These are phyloP conservation scores for Neurospora tetraspora DNA, from an alignment of 495 filamentous ascomycete species.

Conservation along the genomic window DNA sequence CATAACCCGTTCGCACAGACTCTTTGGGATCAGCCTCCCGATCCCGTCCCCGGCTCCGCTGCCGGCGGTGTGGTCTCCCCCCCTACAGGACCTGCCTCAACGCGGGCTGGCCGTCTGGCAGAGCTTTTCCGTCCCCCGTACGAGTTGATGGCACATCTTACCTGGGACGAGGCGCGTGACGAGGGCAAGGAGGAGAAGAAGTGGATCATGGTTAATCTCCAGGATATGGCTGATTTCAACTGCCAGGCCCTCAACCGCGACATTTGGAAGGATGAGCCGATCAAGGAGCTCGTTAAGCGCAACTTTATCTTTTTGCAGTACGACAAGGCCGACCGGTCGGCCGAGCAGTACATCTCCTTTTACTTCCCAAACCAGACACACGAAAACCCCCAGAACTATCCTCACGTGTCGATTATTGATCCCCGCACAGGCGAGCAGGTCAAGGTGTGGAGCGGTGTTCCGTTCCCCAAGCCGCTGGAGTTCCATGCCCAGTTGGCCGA, in stretches of 20 bases:
- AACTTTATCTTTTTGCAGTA: constrained; percentile 96
- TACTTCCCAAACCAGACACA: constrained; percentile 70
- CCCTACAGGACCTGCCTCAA: constrained; percentile 3
- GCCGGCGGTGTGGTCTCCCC: constrained; percentile 10
- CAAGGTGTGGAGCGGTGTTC: constrained; percentile 84
- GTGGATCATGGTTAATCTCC: constrained; percentile 92
- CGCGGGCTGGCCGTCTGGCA: constrained; percentile 49
- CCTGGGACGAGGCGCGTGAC: constrained; percentile 73
- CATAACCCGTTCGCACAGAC: constrained; percentile 73
- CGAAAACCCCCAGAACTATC: constrained; percentile 66
- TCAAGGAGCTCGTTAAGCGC: constrained; percentile 72
- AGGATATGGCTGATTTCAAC: constrained; percentile 83
- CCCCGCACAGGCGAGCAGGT: constrained; percentile 95
- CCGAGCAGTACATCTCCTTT: constrained; percentile 72
- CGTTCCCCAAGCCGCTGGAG: constrained; percentile 63
- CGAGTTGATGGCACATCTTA: constrained; percentile 64
- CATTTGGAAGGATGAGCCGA: constrained; percentile 77
- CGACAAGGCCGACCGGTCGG: constrained; percentile 65
- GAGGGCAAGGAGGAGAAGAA: constrained; percentile 77
- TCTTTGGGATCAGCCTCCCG: constrained; percentile 59
- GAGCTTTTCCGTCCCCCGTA: constrained; percentile 89
- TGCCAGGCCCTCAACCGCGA: constrained; percentile 91
- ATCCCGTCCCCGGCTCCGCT: neutral
- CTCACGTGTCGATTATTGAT: constrained; percentile 91
- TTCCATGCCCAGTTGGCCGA: constrained; percentile 89